Evolutionary conservation across 148 eudicot genomes (phyloP).

Genomic region (Linanthus parryae): DNA sequence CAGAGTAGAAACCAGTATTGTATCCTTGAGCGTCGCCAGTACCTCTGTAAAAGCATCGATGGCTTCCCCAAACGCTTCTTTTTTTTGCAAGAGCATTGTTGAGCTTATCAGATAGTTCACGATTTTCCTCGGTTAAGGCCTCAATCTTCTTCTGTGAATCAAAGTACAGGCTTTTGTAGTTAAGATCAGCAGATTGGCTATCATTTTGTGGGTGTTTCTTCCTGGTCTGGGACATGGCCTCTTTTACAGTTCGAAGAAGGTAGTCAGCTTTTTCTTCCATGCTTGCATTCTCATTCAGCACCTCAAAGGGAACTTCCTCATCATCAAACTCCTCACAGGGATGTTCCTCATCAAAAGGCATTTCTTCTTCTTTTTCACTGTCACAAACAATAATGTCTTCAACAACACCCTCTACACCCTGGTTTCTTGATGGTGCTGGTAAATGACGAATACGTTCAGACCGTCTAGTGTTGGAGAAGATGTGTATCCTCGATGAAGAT

Average conservation of each 20-base stretch:
- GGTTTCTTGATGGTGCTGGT: constrained; percentile 5
- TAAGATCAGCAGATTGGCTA: constrained; percentile 8
- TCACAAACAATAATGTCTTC: constrained; percentile 25
- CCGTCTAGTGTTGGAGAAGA: constrained; percentile 21
- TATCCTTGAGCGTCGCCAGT: constrained; percentile 7
- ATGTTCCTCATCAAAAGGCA: constrained; percentile 13
- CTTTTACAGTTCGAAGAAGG: constrained; percentile 16
- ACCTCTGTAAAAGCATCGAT: neutral
- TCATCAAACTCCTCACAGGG: constrained; percentile 14
- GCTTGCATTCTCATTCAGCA: constrained; percentile 13
- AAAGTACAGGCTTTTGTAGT: constrained; percentile 26
- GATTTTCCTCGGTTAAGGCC: constrained; percentile 9
- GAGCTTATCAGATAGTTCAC: constrained; percentile 7
- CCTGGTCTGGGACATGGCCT: constrained; percentile 17
- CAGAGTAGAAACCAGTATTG: constrained; percentile 10
- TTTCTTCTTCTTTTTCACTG: constrained; percentile 26
- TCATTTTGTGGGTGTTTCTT: constrained; percentile 2
- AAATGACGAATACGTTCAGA: constrained; percentile 25
- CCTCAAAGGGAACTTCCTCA: no score
- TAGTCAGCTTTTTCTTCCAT: constrained; percentile 18
- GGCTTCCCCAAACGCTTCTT: constrained; percentile 18
- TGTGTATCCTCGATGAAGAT: constrained; percentile 10
- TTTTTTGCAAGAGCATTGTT: constrained; percentile 9
- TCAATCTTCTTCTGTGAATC: constrained; percentile 29
- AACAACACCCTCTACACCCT: constrained; percentile 15